phyloP scores from a whole-genome alignment of 306 rosid species.

The Citrullus amarus region DNA sequence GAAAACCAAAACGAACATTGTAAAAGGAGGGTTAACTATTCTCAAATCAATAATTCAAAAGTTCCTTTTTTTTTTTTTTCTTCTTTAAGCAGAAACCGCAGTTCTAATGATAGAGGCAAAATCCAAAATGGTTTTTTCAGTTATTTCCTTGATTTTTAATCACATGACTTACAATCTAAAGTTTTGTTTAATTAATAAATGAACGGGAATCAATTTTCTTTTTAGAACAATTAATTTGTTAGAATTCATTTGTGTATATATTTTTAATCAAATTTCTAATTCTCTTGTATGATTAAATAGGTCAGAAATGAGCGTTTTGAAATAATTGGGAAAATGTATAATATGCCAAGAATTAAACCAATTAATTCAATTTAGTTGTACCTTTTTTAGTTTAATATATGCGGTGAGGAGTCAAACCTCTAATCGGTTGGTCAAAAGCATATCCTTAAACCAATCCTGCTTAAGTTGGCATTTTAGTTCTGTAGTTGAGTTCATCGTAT shows the following conservation, averaged over 20 bases:
- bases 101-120: background rate
- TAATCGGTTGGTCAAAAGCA: background rate
- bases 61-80: background rate
- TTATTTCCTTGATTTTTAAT: background rate
- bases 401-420: background rate
- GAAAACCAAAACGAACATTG: background rate
- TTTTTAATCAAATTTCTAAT: background rate
- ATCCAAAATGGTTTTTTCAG: background rate
- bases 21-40: background rate
- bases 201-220: background rate
- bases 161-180: background rate
- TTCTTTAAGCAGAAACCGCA: background rate
- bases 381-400: no score
- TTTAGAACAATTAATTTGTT: background rate
- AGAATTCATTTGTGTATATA: background rate
- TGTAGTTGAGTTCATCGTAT: background rate
- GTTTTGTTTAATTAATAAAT: background rate
- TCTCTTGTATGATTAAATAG: background rate
- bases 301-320: background rate
- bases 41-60: background rate
- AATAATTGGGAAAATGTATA: background rate
- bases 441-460: background rate
- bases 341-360: background rate
- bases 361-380: background rate
- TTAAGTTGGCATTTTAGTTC: background rate